Evolutionary conservation across 192 early-diverging fungal genomes (phyloP).

Genomic region (Kappamyces sp.): DNA sequence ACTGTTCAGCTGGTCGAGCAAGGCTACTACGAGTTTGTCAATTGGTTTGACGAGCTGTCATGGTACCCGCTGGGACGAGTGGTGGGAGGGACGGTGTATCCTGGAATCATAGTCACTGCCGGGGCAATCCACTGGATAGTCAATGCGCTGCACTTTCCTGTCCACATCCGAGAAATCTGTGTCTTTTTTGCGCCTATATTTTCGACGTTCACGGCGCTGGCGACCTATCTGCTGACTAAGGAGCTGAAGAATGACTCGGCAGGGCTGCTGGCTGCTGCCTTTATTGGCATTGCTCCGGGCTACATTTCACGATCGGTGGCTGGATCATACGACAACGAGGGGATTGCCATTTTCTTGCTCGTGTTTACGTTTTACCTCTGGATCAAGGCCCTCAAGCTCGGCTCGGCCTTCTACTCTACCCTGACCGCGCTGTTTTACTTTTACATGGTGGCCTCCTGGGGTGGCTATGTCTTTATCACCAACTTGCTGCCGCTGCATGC

Average conservation of each 20-base stretch:
- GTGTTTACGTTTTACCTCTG: slow-evolving; percentile 98
- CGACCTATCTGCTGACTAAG: slow-evolving; percentile 86
- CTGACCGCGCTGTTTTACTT: slow-evolving; percentile 92
- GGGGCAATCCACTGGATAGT: slow-evolving; percentile 93
- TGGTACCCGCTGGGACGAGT: slow-evolving; percentile 99
- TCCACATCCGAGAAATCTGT: slow-evolving; percentile 98
- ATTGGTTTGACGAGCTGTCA: slow-evolving; percentile 98
- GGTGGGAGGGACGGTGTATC: slow-evolving; percentile 99
- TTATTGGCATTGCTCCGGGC: slow-evolving; percentile 97
- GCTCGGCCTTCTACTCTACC: slow-evolving; percentile 83
- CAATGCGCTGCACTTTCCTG: slow-evolving; percentile 87
- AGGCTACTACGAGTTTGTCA: slow-evolving; percentile 97
- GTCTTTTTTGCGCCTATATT: slow-evolving; percentile 96
- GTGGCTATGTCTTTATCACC: slow-evolving; percentile 99
- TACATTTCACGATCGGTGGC: slow-evolving; percentile 99
- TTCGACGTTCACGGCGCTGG: slow-evolving; percentile 92
- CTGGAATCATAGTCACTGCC: slow-evolving; percentile 98
- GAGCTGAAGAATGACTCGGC: slow-evolving; percentile 90
- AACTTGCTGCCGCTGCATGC: slow-evolving; percentile 97
- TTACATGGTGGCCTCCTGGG: slow-evolving; percentile 99
- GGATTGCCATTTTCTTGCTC: slow-evolving; percentile 97
- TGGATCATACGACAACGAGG: slow-evolving; percentile 99
- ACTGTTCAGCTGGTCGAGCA: slow-evolving; percentile 87
- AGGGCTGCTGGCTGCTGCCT: slow-evolving; percentile 93
- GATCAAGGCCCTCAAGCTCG: slow-evolving; percentile 94